Conservation (phyloP, 2,329 filamentous ascomycete genomes). For the Chlorencoelia australis region DNA sequence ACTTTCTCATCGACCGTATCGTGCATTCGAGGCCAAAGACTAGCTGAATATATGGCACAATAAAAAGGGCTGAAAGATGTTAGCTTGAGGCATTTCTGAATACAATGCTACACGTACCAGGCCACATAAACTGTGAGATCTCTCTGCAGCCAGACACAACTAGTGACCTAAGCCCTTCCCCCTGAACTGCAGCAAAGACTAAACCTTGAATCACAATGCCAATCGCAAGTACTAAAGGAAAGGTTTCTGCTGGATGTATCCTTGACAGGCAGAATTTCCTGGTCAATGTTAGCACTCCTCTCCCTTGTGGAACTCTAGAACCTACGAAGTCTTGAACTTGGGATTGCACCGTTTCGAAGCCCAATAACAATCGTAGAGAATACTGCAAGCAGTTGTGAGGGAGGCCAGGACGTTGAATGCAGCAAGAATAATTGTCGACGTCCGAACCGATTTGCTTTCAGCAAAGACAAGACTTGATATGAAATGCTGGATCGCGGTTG, state of each 20-base stretch:
- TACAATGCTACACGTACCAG: conserved; percentile 35
- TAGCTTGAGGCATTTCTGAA: conserved; percentile 7
- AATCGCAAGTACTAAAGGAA: conserved; percentile 47
- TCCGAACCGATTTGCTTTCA: conserved; percentile 43
- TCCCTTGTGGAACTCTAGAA: conserved; percentile 27
- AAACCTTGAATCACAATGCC: conserved; percentile 49
- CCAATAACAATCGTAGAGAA: conserved; percentile 41
- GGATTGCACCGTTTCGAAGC: conserved; percentile 25
- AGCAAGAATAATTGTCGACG: conserved; percentile 50
- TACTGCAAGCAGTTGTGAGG: conserved; percentile 44
- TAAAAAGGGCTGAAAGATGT: conserved; percentile 48
- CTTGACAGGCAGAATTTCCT: conserved; percentile 26
- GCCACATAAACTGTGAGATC: conserved; percentile 48
- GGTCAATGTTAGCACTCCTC: conserved; percentile 13
- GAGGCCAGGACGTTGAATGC: conserved; percentile 51
- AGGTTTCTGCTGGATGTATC: conserved; percentile 29
- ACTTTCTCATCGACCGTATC: conserved; percentile 41
- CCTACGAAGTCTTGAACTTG: conserved; percentile 33
- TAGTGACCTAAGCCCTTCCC: conserved; percentile 41
- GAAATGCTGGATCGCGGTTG: conserved; percentile 11
- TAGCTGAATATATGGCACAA: conserved; percentile 55
- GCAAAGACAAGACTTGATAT: conserved; percentile 26
- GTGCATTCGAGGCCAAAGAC: conserved; percentile 55
- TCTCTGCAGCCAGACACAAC: conserved; percentile 42
- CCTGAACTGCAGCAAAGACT: conserved; percentile 46